Conservation (phyloP, 129 eudicot genomes). For the Escallonia herrerae region DNA sequence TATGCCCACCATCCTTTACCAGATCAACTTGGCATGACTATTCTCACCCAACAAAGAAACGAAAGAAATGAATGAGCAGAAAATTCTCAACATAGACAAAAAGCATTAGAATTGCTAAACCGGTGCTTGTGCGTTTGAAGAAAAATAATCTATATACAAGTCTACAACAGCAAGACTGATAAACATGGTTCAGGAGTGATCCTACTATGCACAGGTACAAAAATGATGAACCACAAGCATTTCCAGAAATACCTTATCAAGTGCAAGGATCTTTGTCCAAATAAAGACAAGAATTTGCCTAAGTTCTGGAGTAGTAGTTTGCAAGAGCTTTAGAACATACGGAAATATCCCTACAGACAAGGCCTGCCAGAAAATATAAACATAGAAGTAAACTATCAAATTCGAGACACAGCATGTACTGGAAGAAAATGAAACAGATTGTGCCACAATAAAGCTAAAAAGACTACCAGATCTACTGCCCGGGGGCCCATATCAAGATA, state of each 20-base stretch:
- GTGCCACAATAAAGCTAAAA: constrained; percentile 1
- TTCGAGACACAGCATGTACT: no score
- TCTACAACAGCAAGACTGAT: no score
- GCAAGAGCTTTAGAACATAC: constrained; percentile 72
- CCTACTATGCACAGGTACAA: neutral
- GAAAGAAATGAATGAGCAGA: neutral
- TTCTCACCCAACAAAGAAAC: constrained; percentile 9
- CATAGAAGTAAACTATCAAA: neutral
- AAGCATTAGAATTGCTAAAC: no score
- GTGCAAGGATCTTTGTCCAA: constrained; percentile 94
- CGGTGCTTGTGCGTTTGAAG: no score
- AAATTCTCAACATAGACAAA: no score
- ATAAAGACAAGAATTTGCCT: constrained; percentile 84
- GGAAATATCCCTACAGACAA: constrained; percentile 96
- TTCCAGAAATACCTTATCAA: constrained; percentile 62
- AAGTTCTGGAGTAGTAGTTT: constrained; percentile 72
- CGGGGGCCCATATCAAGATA: constrained; percentile 96
- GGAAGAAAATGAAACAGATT: constrained; percentile 2
- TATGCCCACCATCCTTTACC: constrained; percentile 95
- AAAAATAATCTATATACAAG: neutral
- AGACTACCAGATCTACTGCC: constrained; percentile 92
- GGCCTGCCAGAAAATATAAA: constrained; percentile 48
- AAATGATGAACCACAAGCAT: constrained; percentile 31
- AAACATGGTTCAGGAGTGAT: no score
- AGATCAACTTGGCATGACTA: constrained; percentile 97